A percentile compares a stretch with the other conserved stretches of the same genome.
Conservation (phyloP, 2,329 filamentous ascomycete species). For the Cercospora berteroae region DNA sequence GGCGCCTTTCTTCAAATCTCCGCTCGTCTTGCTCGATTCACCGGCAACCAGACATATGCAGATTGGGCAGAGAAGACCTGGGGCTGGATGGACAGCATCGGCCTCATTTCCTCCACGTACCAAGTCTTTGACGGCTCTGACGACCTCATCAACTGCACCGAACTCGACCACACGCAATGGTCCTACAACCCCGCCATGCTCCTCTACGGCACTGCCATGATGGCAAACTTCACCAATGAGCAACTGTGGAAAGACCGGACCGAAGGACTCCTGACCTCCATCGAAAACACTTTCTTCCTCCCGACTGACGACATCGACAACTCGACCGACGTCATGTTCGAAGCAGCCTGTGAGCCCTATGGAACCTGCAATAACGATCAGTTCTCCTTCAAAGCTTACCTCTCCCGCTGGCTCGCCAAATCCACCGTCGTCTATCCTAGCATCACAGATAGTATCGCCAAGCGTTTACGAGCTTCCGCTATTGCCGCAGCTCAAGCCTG, state of each 20-base stretch:
- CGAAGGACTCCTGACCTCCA: conserved; percentile 58
- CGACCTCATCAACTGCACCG: conserved; percentile 51
- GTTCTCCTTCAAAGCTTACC: conserved; percentile 72
- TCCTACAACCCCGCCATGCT: conserved; percentile 58
- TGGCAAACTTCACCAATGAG: conserved; percentile 54
- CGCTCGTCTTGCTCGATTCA: conserved; percentile 72
- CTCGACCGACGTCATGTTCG: conserved; percentile 58
- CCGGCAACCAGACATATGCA: conserved; percentile 73
- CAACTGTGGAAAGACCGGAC: conserved; percentile 57
- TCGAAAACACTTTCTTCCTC: conserved; percentile 55
- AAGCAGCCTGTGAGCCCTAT: conserved; percentile 63
- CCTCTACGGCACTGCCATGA: conserved; percentile 55
- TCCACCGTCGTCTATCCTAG: conserved; percentile 46
- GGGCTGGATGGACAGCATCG: conserved; percentile 52
- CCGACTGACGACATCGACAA: conserved; percentile 40
- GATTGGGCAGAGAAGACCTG: conserved; percentile 71
- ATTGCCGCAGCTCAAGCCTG: conserved; percentile 46
- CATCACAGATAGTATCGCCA: conserved; percentile 40
- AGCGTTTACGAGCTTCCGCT: conserved; percentile 43
- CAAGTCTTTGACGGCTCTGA: conserved; percentile 58
- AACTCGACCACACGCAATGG: conserved; percentile 55
- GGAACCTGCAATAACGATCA: conserved; percentile 68
- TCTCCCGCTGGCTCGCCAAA: conserved; percentile 61
- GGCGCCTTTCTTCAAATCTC: conserved; percentile 58
- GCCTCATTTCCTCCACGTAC: conserved; percentile 52